Conservation (phyloP, 2,329 filamentous ascomycete species). For the Pseudogymnoascus sp. region DNA sequence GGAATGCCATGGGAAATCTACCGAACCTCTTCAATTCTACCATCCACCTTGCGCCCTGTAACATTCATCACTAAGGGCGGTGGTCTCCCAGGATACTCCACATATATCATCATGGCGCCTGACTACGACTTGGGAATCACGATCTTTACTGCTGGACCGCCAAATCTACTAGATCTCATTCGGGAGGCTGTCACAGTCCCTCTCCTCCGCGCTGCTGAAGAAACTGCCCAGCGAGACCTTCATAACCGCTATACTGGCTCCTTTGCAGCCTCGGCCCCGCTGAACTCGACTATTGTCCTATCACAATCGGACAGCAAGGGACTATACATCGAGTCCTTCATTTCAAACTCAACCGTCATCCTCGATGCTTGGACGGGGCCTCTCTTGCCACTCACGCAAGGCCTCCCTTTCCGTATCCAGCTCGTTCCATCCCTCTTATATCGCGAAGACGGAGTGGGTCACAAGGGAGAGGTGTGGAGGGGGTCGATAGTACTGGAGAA, state of each 20-base stretch:
- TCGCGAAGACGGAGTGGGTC: not conserved
- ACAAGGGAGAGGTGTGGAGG: conserved; percentile 8
- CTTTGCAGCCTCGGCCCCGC: not conserved
- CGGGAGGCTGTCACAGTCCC: not conserved
- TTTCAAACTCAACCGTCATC: conserved; percentile 5
- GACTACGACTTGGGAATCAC: conserved; percentile 38
- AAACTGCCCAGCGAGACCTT: not conserved
- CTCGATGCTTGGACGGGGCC: not conserved
- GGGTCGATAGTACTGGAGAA: not conserved
- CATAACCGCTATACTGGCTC: not conserved
- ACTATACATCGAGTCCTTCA: conserved; percentile 8
- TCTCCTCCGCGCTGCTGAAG: not conserved
- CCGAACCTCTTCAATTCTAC: conserved; percentile 32
- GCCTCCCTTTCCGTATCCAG: not conserved
- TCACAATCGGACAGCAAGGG: not conserved
- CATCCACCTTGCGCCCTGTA: conserved; percentile 29
- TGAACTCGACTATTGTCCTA: conserved; percentile 7
- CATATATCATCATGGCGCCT: conserved; percentile 32
- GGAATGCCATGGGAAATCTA: conserved; percentile 42
- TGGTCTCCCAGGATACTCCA: conserved; percentile 34
- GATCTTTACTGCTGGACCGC: conserved; percentile 24
- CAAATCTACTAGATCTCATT: not conserved
- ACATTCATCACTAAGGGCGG: conserved; percentile 39
- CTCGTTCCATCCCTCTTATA: conserved; percentile 4
- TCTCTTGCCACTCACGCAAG: not conserved